phyloP scores from a whole-genome alignment of 352 stramenopile genomes.

The Blastocystis sp. region DNA sequence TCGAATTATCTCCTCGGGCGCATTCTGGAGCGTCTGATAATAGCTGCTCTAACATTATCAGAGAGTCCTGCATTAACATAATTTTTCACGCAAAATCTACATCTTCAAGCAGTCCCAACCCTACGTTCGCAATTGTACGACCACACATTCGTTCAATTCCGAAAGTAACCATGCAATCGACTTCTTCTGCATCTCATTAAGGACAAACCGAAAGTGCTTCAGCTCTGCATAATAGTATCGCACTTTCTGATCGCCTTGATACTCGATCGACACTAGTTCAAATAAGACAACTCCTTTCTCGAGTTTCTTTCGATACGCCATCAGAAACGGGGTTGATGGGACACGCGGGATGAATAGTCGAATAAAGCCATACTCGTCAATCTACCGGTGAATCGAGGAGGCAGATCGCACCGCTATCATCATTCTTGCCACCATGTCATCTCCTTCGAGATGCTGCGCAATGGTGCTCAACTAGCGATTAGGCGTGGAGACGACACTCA shows the following conservation, averaged over 20 bases:
- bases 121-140: constrained; percentile 33
- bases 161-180: constrained; percentile 28
- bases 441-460: constrained; percentile 5
- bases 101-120: background rate
- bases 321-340: background rate
- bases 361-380: constrained; percentile 45
- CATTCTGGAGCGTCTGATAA: background rate
- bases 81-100: constrained; percentile 24
- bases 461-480: constrained; percentile 12
- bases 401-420: background rate
- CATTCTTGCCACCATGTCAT: constrained; percentile 23
- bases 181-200: constrained; percentile 56
- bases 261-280: constrained; percentile 22
- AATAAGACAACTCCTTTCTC: constrained; percentile 9
- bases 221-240: constrained; percentile 42
- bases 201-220: background rate
- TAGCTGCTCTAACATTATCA: constrained; percentile 16
- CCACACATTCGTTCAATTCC: constrained; percentile 43
- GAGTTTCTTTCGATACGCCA: constrained; percentile 5
- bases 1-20: background rate
- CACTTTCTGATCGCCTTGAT: background rate
- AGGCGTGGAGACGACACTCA: background rate
- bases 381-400: background rate
- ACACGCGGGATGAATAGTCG: constrained; percentile 24
- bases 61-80: constrained; percentile 14